These are phyloP conservation scores for Globisporangium cederbergense DNA, from an alignment of 352 stramenopile species.

Conservation along the genomic window DNA sequence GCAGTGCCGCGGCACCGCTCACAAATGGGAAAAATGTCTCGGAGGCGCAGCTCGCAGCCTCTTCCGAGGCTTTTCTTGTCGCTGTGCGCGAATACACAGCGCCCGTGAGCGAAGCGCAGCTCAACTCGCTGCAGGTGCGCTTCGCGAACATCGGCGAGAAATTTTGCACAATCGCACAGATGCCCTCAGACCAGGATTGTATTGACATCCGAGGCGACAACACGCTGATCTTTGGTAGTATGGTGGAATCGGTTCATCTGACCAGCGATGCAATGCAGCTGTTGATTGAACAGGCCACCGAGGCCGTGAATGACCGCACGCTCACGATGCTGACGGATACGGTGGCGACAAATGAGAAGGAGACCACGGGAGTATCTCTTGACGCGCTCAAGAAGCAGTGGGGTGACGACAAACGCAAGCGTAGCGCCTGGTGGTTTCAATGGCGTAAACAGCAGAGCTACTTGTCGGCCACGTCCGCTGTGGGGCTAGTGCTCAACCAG, in stretches of 20 bases:
- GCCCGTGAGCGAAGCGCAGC: not conserved
- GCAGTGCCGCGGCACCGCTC: not conserved
- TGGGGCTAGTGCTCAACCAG: not conserved
- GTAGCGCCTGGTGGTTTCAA: conserved; percentile 1
- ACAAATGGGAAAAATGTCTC: not conserved
- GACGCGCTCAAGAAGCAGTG: conserved; percentile 4
- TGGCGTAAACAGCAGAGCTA: conserved; percentile 1
- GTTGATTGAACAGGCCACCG: not conserved
- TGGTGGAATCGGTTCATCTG: not conserved
- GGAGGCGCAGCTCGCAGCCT: not conserved
- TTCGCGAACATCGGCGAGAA: conserved; percentile 1
- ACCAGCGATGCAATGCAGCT: not conserved
- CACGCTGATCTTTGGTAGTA: conserved; percentile 1
- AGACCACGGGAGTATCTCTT: not conserved
- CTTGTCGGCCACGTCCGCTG: not conserved
- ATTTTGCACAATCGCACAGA: conserved; percentile 2
- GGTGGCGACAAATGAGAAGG: not conserved
- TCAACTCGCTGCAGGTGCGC: conserved; percentile 8
- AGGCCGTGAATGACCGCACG: not conserved
- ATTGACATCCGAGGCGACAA: conserved; percentile 1
- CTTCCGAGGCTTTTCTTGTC: not conserved
- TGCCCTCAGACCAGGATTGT: conserved; percentile 2
- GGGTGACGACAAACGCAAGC: not conserved
- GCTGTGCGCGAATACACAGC: not conserved
- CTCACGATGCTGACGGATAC: not conserved